Evolutionary conservation across 129 eudicot species (phyloP), one percentile per base, ranked within the genome.

Genomic region (Escallonia herrerae): DNA sequence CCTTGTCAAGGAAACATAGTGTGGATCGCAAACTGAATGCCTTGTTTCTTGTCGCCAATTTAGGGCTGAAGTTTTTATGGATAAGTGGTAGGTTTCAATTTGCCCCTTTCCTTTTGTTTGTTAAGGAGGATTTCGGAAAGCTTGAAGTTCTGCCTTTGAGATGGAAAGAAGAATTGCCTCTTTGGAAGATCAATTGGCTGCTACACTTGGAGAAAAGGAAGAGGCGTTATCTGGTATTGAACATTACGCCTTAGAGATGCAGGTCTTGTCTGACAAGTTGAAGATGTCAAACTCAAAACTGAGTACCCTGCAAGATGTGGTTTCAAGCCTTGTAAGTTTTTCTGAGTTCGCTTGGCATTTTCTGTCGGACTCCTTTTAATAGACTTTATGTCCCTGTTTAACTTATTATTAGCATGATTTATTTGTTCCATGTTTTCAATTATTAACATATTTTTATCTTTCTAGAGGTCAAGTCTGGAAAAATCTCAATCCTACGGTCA

Each of bases 91-190:
- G 40, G 46, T 4, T 72, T n/a, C 49, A 5, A 3, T 6, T 13
- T 58, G 40, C 56, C 5, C 33, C 58, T n/a, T 64, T 55, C 45
- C 8, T 69, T 37, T 63, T 38, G 43, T 67, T n/a, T 63, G 46
- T 69, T 62, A 61, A 91, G 96, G 95, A 86, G 66, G 97, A 89
- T 55, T 89, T 82, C 72, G 78, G 60, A 73, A 94, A 79, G 60
- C 80, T 89, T 62, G 99, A 94, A 78, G 95, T 94, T 70, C 95
- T 37, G 95, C 95, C 50, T 94, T 94, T 79, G 97, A 94, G 75
- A 89, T 89, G 96, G 99, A 94, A 73, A 69, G 95, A 48, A 86
- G 95, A 66, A 94, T 94, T 63, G 93, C 86, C 78, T 81, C 99
- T 52, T 62, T 89, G 66, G 97, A 86, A 78, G 97, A 94, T 43